These are phyloP conservation scores for Wilhelminamyces savonicus DNA, from an alignment of 805 yeast species.

Conservation along the genomic window DNA sequence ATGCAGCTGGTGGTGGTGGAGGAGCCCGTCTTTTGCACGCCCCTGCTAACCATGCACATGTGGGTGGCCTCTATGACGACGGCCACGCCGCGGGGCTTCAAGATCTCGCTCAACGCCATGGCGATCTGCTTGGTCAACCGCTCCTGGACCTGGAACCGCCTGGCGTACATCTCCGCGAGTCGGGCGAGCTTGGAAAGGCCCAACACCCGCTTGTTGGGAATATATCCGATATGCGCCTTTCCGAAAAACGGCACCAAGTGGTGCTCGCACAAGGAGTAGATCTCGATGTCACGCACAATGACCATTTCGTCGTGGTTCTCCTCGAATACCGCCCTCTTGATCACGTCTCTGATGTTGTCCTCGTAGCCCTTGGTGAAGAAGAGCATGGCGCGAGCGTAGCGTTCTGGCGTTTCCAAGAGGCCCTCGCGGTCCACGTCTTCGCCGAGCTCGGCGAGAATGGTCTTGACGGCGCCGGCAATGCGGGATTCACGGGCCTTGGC, in stretches of 20 bases:
- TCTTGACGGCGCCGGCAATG: constrained; percentile 79
- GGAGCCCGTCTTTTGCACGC: constrained; percentile 93
- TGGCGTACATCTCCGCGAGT: constrained; percentile 92
- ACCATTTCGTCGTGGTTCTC: constrained; percentile 99
- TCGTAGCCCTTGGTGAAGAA: constrained; percentile 95
- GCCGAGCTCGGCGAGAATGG: constrained; percentile 77
- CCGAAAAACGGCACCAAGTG: constrained; percentile 97
- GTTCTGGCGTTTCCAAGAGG: constrained; percentile 84
- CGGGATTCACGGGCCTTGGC: constrained; percentile 60
- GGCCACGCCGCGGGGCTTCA: constrained; percentile 95
- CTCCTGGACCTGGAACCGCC: constrained; percentile 97
- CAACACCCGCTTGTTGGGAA: constrained; percentile 87
- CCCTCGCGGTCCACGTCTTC: constrained; percentile 91
- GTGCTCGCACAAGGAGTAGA: constrained; percentile 92
- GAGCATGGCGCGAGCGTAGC: constrained; percentile 95
- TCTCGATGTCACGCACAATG: constrained; percentile 89
- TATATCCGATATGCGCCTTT: constrained; percentile 95
- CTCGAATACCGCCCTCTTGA: constrained; percentile 92
- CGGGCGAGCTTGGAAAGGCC: constrained; percentile 93
- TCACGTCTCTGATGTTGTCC: constrained; percentile 85
- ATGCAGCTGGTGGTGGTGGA: constrained; percentile 92
- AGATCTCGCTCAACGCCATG: constrained; percentile 84
- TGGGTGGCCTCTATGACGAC: constrained; percentile 97
- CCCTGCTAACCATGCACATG: constrained; percentile 99
- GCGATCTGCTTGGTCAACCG: constrained; percentile 96